A percentile compares a stretch with the other conserved stretches of the same genome.
These are phyloP conservation scores for Halteria grandinella DNA, from an alignment of 73 alveolate species.

Conservation along the genomic window DNA sequence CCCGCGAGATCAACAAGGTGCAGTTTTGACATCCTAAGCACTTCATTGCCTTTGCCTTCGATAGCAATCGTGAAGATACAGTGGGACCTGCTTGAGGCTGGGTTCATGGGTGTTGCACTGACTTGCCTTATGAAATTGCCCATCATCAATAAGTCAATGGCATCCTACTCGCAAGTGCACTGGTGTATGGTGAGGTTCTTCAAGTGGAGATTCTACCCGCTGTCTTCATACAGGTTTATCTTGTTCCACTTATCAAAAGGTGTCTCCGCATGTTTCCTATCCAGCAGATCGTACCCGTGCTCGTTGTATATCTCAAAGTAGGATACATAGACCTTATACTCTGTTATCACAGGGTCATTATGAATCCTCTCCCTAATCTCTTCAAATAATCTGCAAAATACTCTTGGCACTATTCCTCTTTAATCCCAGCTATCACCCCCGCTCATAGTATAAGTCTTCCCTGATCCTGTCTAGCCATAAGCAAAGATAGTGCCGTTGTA, in stretches of 20 bases:
- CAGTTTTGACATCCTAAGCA: conserved; percentile 82
- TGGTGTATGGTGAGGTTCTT: conserved; percentile 88
- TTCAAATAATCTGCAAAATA: conserved; percentile 84
- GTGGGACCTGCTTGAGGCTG: conserved; percentile 92
- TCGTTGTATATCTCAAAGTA: conserved; percentile 97
- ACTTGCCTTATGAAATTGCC: conserved; percentile 93
- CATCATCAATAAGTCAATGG: conserved; percentile 91
- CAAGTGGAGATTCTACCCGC: conserved; percentile 83
- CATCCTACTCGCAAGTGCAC: conserved; percentile 87
- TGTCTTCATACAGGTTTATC: conserved; percentile 92
- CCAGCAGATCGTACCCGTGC: conserved; percentile 94
- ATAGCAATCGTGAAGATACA: conserved; percentile 93
- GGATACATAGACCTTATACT: conserved; percentile 86
- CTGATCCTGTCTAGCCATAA: conserved; percentile 97
- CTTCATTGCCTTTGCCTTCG: conserved; percentile 84
- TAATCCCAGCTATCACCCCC: conserved; percentile 91
- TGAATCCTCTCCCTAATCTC: conserved; percentile 76
- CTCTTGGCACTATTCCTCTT: conserved; percentile 96
- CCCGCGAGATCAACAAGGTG: conserved; percentile 94
- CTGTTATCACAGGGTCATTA: conserved; percentile 22
- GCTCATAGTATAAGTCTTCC: conserved; percentile 97
- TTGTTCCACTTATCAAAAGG: conserved; percentile 94
- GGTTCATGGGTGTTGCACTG: conserved; percentile 94
- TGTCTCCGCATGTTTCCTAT: conserved; percentile 82
- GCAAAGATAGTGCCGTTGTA: conserved; percentile 96